phyloP scores from a whole-genome alignment of 2,329 filamentous ascomycete species.

The Beauveria asiatica region DNA sequence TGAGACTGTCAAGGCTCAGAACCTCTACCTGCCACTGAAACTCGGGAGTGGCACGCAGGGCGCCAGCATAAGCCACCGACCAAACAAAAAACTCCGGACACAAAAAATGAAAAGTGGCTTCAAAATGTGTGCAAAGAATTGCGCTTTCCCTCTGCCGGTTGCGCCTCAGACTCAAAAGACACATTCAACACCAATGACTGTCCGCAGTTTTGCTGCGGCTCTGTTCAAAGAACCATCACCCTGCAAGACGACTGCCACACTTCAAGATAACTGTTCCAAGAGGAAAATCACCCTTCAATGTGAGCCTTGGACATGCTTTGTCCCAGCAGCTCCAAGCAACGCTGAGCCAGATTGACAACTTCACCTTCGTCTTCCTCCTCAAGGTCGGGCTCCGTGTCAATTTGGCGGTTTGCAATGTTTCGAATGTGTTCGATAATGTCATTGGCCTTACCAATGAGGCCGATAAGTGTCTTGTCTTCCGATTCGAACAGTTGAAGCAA shows the following conservation, averaged over 20 bases:
- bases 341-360: slow-evolving; percentile 81
- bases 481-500: slow-evolving; percentile 91
- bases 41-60: neutral
- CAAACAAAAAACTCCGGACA: slow-evolving; percentile 10
- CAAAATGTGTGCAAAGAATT: neutral
- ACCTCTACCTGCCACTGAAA: neutral
- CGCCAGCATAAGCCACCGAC: slow-evolving; percentile 5
- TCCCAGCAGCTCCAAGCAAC: slow-evolving; percentile 79
- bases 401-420: slow-evolving; percentile 78
- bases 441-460: slow-evolving; percentile 79
- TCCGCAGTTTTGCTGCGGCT: neutral
- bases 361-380: slow-evolving; percentile 89
- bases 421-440: slow-evolving; percentile 90
- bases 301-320: slow-evolving; percentile 69
- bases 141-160: neutral
- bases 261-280: slow-evolving; percentile 74
- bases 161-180: neutral
- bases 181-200: neutral
- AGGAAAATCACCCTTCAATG: slow-evolving; percentile 57
- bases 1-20: slow-evolving; percentile 1
- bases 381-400: slow-evolving; percentile 79
- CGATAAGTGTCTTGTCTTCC: slow-evolving; percentile 81
- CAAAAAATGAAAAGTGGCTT: slow-evolving; percentile 7
- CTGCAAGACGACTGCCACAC: slow-evolving; percentile 72
- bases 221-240: slow-evolving; percentile 34